Conservation (phyloP, 352 stramenopile genomes). For the Globisporangium ultimum region DNA sequence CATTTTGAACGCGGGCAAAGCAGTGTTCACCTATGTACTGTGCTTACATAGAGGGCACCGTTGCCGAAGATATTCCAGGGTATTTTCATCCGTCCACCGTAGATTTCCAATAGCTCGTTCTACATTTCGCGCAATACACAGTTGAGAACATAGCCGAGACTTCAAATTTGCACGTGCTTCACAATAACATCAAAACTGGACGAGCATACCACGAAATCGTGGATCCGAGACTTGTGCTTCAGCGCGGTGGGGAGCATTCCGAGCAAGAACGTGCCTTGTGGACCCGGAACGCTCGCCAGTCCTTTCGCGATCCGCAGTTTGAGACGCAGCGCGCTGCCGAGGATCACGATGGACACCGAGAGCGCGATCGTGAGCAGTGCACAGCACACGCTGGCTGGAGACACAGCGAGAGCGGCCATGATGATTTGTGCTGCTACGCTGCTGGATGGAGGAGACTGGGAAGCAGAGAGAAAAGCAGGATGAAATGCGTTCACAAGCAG, state of each 20-base stretch:
- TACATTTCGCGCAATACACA: background rate
- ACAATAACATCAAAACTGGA: too few relatives aligned
- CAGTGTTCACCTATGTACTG: too few relatives aligned
- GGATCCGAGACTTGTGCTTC: conserved; percentile 6
- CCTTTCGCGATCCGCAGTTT: conserved; percentile 15
- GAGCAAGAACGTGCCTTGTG: conserved; percentile 11
- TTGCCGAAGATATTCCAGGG: background rate
- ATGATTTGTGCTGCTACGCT: too few relatives aligned
- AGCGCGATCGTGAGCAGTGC: conserved; percentile 4
- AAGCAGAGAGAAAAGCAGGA: too few relatives aligned
- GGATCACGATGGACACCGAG: background rate
- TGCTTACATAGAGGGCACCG: background rate
- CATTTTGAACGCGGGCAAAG: too few relatives aligned
- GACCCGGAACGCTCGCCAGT: conserved; percentile 10
- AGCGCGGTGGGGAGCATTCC: conserved; percentile 12
- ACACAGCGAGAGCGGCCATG: too few relatives aligned
- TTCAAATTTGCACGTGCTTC: too few relatives aligned
- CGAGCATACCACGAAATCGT: conserved; percentile 7
- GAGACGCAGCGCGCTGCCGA: background rate
- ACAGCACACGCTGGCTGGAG: too few relatives aligned
- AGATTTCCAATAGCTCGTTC: background rate
- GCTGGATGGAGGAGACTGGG: too few relatives aligned
- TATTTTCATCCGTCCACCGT: background rate
- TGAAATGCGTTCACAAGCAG: too few relatives aligned
- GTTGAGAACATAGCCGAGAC: too few relatives aligned